Conservation (phyloP, 2,329 filamentous ascomycete genomes). For the Ophiostoma piceae region DNA sequence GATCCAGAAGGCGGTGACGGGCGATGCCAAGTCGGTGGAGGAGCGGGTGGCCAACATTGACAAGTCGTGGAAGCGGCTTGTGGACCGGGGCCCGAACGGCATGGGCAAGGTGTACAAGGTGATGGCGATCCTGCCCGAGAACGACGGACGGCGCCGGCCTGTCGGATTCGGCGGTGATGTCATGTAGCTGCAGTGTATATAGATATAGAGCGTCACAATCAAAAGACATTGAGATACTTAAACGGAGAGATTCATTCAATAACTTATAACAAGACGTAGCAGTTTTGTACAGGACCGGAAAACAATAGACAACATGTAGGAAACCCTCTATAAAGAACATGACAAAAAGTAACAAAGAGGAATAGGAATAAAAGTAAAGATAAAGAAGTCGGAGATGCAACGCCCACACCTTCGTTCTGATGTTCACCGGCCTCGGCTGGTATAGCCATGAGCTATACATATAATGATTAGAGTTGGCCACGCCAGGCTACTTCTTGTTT, state of each 20-base stretch:
- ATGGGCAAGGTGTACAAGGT: slow-evolving; percentile 97
- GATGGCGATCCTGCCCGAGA: slow-evolving; percentile 82
- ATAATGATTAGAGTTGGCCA: background rate
- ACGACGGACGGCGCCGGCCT: slow-evolving; percentile 65
- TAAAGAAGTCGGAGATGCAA: background rate
- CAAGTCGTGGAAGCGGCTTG: slow-evolving; percentile 70
- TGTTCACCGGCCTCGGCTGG: background rate
- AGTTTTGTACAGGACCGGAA: slow-evolving; percentile 15
- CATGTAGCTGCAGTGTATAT: slow-evolving; percentile 19
- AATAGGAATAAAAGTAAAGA: background rate
- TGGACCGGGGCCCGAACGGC: slow-evolving; percentile 74
- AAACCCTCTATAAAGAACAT: slow-evolving; percentile 11
- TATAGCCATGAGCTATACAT: background rate
- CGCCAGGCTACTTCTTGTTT: slow-evolving; percentile 37
- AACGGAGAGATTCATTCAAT: slow-evolving; percentile 1
- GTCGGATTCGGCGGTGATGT: slow-evolving; percentile 86
- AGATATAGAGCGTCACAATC: background rate
- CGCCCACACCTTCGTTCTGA: background rate
- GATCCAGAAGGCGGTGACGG: slow-evolving; percentile 50
- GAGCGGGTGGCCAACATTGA: slow-evolving; percentile 55
- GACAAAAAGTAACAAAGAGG: background rate
- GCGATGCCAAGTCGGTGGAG: slow-evolving; percentile 39
- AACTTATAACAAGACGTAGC: slow-evolving; percentile 5
- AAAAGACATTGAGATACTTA: background rate
- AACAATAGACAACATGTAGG: slow-evolving; percentile 8